These are phyloP conservation scores for Tolypocladium guangdongense DNA, from an alignment of 2,329 filamentous ascomycete species.

Conservation along the genomic window DNA sequence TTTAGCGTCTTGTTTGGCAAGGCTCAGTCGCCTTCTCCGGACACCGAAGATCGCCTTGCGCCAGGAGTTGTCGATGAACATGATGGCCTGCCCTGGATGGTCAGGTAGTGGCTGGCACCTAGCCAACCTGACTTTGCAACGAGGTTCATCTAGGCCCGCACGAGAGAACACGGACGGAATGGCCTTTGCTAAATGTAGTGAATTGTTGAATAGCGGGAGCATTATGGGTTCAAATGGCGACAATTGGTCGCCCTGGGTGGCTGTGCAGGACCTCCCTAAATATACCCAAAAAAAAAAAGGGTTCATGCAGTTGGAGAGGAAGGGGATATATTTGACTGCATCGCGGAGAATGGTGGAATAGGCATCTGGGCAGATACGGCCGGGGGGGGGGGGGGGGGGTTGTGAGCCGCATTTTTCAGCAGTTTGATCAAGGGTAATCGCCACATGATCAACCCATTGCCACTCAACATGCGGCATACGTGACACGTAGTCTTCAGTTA, in stretches of 20 bases:
- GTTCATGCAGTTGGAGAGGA: not conserved
- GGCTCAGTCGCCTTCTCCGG: not conserved
- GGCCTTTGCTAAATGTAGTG: not conserved
- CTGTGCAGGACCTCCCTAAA: not conserved
- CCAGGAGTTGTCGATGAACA: not conserved
- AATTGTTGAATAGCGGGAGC: not conserved
- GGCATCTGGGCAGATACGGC: not conserved
- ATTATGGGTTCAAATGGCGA: no score
- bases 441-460: not conserved
- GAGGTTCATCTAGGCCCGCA: not conserved
- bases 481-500: not conserved
- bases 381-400: no score
- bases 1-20: constrained; percentile 37
- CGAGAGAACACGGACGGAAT: not conserved
- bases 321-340: not conserved
- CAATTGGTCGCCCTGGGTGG: not conserved
- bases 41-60: not conserved
- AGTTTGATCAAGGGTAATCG: not conserved
- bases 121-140: constrained; percentile 9
- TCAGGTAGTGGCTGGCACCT: not conserved
- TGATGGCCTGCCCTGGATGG: not conserved
- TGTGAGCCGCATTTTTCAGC: not conserved
- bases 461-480: not conserved
- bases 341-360: not conserved
- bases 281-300: not conserved